A percentile compares a stretch with the other conserved stretches of the same genome.
Evolutionary conservation across 169 alveolate genomes (phyloP).

Genomic region (Eimeria necatrix): DNA sequence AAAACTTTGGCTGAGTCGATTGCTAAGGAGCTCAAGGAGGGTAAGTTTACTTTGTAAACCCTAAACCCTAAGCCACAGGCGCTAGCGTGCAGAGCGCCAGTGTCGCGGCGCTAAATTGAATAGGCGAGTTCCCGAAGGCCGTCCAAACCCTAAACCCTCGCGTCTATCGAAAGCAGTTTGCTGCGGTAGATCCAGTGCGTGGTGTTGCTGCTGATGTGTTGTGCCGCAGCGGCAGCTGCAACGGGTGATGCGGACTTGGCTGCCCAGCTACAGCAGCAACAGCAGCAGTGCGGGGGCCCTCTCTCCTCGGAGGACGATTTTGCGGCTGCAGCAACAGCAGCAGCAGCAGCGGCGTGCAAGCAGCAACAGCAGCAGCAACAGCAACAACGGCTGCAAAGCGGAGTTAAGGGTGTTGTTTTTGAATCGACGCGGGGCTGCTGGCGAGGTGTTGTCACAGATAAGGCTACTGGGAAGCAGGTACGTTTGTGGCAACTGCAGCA

Average conservation of each 20-base stretch:
- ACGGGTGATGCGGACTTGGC: background rate
- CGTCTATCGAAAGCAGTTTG: background rate
- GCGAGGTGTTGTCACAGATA: constrained; percentile 61
- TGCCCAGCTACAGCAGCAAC: constrained; percentile 36
- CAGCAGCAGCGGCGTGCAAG: background rate
- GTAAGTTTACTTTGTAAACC: background rate
- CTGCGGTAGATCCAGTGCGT: background rate
- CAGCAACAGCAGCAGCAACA: background rate
- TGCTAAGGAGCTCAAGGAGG: constrained; percentile 26
- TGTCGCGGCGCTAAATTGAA: too few species aligned
- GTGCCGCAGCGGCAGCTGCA: constrained; percentile 18
- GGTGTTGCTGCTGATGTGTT: background rate
- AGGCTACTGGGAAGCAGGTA: constrained; percentile 59
- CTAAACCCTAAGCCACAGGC: background rate
- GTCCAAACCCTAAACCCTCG: too few species aligned
- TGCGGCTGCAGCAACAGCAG: background rate
- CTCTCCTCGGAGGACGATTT: background rate
- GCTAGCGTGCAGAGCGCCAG: too few species aligned
- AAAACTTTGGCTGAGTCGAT: constrained; percentile 42
- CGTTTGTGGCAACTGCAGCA: background rate
- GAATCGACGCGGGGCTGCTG: constrained; percentile 66
- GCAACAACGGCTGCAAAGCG: constrained; percentile 35
- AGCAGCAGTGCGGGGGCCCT: constrained; percentile 41
- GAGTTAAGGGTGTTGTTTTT: constrained; percentile 56
- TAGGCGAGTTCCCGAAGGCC: too few species aligned